phyloP scores from a whole-genome alignment of 2,329 filamentous ascomycete species.

The Alternaria incomplexa region DNA sequence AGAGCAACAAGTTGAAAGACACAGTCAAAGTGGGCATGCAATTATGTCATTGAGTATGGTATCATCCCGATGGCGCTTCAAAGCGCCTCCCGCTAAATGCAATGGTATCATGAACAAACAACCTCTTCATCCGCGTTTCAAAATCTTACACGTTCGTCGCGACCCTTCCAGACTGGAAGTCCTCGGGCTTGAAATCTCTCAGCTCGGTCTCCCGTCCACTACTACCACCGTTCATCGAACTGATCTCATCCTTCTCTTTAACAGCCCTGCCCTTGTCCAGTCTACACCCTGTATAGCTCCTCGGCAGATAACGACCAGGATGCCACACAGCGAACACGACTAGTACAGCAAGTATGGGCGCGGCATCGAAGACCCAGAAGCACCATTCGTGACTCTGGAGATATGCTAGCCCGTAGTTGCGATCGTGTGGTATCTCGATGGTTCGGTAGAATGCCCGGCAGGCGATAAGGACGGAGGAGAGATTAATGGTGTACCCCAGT shows the following conservation, averaged over 20 bases:
- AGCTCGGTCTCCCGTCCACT: conserved; percentile 14
- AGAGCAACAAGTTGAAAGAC: background rate
- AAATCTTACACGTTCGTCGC: conserved; percentile 6
- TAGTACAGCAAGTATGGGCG: conserved; percentile 58
- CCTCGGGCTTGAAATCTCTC: conserved; percentile 31
- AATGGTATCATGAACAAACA: conserved; percentile 21
- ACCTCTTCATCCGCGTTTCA: background rate
- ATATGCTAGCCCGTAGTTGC: conserved; percentile 54
- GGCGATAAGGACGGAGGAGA: conserved; percentile 45
- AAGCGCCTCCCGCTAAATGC: conserved; percentile 22
- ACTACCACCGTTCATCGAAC: conserved; percentile 15
- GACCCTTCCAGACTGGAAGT: conserved; percentile 22
- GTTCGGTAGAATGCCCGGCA: conserved; percentile 61
- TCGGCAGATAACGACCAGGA: conserved; percentile 47
- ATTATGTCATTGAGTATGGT: conserved; percentile 7
- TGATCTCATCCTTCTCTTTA: conserved; percentile 43
- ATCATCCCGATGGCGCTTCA: conserved; percentile 9
- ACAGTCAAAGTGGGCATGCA: background rate
- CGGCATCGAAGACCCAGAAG: conserved; percentile 59
- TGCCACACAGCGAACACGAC: conserved; percentile 59
- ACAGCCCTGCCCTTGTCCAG: conserved; percentile 40
- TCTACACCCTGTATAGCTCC: conserved; percentile 36
- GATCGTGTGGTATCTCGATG: conserved; percentile 59
- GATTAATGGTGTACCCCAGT: conserved; percentile 42
- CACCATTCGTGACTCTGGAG: conserved; percentile 60